Evolutionary conservation across 1,139 yeast genomes (phyloP).

Genomic region (Candida frijolesensis): DNA sequence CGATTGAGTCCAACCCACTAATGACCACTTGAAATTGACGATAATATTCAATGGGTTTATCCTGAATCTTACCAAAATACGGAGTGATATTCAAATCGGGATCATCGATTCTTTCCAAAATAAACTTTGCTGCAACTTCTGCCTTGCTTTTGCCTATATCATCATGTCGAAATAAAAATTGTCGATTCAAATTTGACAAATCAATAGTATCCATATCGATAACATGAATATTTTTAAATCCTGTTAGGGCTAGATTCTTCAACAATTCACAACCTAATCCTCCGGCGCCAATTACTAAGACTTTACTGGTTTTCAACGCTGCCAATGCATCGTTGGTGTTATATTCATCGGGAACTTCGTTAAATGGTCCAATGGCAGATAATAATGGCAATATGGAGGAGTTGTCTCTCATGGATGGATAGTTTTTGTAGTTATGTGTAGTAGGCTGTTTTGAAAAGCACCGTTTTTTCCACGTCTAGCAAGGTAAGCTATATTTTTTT

Average conservation of each 20-base stretch:
- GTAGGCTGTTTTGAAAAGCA: background rate
- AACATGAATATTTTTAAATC: slow-evolving; percentile 73
- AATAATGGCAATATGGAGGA: slow-evolving; percentile 29
- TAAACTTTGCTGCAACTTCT: slow-evolving; percentile 68
- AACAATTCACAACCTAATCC: slow-evolving; percentile 94
- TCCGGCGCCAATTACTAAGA: slow-evolving; percentile 84
- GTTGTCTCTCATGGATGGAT: slow-evolving; percentile 12
- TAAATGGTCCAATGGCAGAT: slow-evolving; percentile 39
- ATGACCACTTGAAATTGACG: slow-evolving; percentile 70
- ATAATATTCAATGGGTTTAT: slow-evolving; percentile 65
- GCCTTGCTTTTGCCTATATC: slow-evolving; percentile 89
- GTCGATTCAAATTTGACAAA: slow-evolving; percentile 85
- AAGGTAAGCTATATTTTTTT: background rate
- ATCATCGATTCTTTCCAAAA: slow-evolving; percentile 49
- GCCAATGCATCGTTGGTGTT: slow-evolving; percentile 24
- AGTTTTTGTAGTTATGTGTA: background rate
- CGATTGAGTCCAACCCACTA: slow-evolving; percentile 89
- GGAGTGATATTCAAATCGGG: slow-evolving; percentile 51
- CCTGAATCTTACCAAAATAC: slow-evolving; percentile 73
- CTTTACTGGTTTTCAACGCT: slow-evolving; percentile 32
- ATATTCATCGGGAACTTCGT: slow-evolving; percentile 44
- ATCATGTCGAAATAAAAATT: slow-evolving; percentile 70
- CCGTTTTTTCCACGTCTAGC: background rate
- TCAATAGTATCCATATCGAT: slow-evolving; percentile 97
- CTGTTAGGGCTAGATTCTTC: slow-evolving; percentile 78